A percentile compares a stretch with the other conserved stretches of the same genome.
Evolutionary conservation across 495 filamentous ascomycete genomes (phyloP).

Genomic region (Xylaria sp.): DNA sequence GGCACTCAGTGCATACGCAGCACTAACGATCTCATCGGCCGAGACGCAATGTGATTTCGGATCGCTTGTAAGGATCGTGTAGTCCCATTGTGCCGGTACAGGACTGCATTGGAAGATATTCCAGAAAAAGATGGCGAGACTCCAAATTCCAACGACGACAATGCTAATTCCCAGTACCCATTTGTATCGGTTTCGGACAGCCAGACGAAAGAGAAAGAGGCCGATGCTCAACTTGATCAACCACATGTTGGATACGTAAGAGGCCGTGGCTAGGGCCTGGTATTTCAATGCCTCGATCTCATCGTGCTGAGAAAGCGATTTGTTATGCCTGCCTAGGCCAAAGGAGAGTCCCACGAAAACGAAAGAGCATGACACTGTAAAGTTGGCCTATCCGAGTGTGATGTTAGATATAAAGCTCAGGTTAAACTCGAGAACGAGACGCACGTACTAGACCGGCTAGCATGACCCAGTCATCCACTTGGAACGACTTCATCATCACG

Average conservation of each 20-base stretch:
- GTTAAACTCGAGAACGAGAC: not conserved
- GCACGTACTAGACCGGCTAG: conserved; percentile 44
- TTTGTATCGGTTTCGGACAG: conserved; percentile 43
- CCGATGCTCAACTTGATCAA: conserved; percentile 55
- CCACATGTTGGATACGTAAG: conserved; percentile 52
- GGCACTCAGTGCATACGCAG: conserved; percentile 49
- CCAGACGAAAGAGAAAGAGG: conserved; percentile 51
- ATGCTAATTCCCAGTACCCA: conserved; percentile 46
- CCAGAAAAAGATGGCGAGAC: conserved; percentile 47
- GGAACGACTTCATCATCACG: conserved; percentile 47
- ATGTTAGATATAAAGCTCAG: not conserved
- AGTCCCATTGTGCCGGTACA: conserved; percentile 49
- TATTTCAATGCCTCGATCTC: conserved; percentile 47
- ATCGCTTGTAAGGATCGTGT: conserved; percentile 40
- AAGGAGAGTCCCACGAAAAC: conserved; percentile 40
- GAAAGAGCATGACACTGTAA: conserved; percentile 44
- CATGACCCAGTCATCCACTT: conserved; percentile 53
- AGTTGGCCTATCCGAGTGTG: conserved; percentile 37
- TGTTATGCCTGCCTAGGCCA: conserved; percentile 49
- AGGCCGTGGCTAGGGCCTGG: conserved; percentile 47
- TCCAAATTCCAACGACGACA: conserved; percentile 46
- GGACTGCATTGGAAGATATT: conserved; percentile 50
- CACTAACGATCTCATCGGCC: conserved; percentile 43
- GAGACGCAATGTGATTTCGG: conserved; percentile 40
- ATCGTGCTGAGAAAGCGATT: conserved; percentile 38